A percentile compares a stretch with the other conserved stretches of the same genome.
Conservation (phyloP, 2,329 filamentous ascomycete species). For the Colletotrichum spaethianum region DNA sequence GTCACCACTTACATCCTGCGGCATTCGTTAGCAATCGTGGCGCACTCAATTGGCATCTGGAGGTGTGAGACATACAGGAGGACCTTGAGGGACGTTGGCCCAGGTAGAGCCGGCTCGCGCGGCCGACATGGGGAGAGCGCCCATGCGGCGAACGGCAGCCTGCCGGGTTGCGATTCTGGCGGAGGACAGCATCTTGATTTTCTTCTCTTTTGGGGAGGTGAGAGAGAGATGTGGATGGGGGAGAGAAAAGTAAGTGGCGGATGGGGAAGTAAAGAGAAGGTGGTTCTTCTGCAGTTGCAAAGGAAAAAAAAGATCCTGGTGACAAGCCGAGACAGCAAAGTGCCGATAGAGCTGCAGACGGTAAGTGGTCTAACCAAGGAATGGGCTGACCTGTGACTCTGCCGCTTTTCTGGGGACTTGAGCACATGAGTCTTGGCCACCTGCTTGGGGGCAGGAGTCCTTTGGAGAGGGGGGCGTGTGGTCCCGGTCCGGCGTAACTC, state of each 20-base stretch:
- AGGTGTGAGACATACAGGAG: slow-evolving; percentile 78
- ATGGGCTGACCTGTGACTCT: slow-evolving; percentile 40
- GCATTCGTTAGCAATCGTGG: slow-evolving; percentile 49
- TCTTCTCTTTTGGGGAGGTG: not conserved
- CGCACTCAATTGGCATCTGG: slow-evolving; percentile 45
- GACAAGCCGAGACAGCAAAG: slow-evolving; percentile 38
- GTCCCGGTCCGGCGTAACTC: slow-evolving; percentile 13
- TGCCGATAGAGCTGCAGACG: slow-evolving; percentile 38
- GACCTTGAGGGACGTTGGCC: slow-evolving; percentile 92
- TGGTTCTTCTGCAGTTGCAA: not conserved
- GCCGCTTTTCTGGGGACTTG: slow-evolving; percentile 13
- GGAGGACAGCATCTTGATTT: slow-evolving; percentile 40
- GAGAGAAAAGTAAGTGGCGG: not conserved
- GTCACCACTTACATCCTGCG: slow-evolving; percentile 54
- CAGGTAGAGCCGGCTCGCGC: slow-evolving; percentile 79
- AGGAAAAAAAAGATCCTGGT: slow-evolving; percentile 17
- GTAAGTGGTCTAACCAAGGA: slow-evolving; percentile 20
- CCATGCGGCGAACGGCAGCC: slow-evolving; percentile 41
- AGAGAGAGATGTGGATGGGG: not conserved
- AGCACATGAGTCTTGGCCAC: not conserved
- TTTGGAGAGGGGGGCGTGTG: slow-evolving; percentile 1
- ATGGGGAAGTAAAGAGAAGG: slow-evolving; percentile 18
- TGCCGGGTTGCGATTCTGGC: slow-evolving; percentile 43
- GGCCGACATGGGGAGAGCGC: slow-evolving; percentile 39
- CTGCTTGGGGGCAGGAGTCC: slow-evolving; percentile 12